These are phyloP conservation scores for Trichoderma orchidacearum DNA, from an alignment of 495 filamentous ascomycete genomes.

Conservation along the genomic window DNA sequence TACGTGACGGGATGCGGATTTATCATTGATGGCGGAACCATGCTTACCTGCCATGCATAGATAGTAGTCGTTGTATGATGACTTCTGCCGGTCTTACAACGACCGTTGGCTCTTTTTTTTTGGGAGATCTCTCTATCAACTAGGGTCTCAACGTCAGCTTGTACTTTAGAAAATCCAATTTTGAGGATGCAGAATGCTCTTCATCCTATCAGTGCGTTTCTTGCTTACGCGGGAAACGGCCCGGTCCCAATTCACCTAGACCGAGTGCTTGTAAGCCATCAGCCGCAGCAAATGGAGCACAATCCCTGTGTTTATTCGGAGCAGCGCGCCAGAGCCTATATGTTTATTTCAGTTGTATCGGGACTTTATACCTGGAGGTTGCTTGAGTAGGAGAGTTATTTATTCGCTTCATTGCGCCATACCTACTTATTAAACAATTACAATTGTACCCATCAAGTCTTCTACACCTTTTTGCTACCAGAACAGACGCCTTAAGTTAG, in stretches of 20 bases:
- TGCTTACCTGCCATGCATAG: not conserved
- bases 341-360: too few relatives aligned
- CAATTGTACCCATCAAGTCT: not conserved
- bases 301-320: not conserved
- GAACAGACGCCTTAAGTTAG: too few relatives aligned
- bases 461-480: not conserved
- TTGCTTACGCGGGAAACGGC: not conserved
- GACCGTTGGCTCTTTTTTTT: not conserved
- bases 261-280: not conserved
- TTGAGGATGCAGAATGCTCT: too few relatives aligned
- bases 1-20: constrained; percentile 19
- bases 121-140: not conserved
- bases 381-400: too few relatives aligned
- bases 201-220: not conserved
- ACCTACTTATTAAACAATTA: not conserved
- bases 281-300: not conserved
- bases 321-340: not conserved
- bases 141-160: not conserved
- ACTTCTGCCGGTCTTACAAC: too few relatives aligned
- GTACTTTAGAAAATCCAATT: too few relatives aligned
- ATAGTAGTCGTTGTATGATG: too few relatives aligned
- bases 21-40: constrained; percentile 15
- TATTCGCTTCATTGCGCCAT: too few relatives aligned
- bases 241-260: not conserved
- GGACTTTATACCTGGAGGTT: too few relatives aligned